Base-by-base conservation (phyloP, 1,284 basidiomycete genomes). In the Tremellales sp. region DNA sequence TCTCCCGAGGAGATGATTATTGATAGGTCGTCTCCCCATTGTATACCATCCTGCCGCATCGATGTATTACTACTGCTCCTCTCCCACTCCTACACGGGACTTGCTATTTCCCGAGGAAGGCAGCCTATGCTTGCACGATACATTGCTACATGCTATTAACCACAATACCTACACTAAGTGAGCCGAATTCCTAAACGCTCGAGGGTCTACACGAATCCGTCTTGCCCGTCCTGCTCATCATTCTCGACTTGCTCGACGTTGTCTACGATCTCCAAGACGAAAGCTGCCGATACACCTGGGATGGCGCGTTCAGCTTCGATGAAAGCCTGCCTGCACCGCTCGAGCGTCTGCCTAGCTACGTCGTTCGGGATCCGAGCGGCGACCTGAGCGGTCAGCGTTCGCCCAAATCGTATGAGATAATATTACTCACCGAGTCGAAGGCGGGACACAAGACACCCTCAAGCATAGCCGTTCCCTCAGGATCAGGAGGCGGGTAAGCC, bases 381-480 rank as follows among this genome's bases (percentile, higher is more conserved):
- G 29, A 97, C 78, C 91, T 94, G 46, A 6, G 37, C 29, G 15
- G 45, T 25, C 15, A 12, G 22, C 22, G 24, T n/a, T 25, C 26
- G 40, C 37, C 41, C 37, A 10, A 37, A 12, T 27, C 15, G 8
- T 8, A 27, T 10, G 35, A 11, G 2, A 13, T 13, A 33, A 11
- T 13, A 6, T 25, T 1, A 79, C 85, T 73, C 61, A 94, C 92
- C 58, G 87, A 92, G 46, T 88, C 87, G 60, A 96, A 85, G 15
- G 90, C 91, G 21, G 92, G 92, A 31, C 94, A 76, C 51, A 96
- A 85, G 27, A 97, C 92, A n/a, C 89, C 89, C 64, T 94, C 89
- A 41, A 96, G 77, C 84, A 97, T 94, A 22, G 86, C 87, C 64
- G 89, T 87, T 11, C 86, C 84, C 39, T 88, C 79, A 43, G 87